A percentile compares a stretch with the other conserved stretches of the same genome.
Conservation (phyloP, 805 yeast species). For the Myxozyma kluyveri region DNA sequence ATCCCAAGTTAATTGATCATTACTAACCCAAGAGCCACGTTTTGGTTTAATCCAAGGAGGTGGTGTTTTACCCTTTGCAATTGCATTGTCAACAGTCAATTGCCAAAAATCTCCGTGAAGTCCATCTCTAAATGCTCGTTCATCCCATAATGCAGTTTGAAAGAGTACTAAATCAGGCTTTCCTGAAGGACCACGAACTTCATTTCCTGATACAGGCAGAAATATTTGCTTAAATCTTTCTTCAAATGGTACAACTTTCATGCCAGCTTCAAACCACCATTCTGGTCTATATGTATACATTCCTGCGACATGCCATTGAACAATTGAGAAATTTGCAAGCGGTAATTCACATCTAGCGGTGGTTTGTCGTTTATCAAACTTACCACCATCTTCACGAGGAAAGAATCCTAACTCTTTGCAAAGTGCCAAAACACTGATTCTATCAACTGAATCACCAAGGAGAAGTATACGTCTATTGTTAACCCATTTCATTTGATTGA, state of each 20-base stretch:
- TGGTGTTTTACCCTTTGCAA: not conserved
- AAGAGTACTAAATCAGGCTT: constrained; percentile 23
- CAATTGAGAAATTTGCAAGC: constrained; percentile 17
- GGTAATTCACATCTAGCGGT: constrained; percentile 23
- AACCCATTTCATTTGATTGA: constrained; percentile 11
- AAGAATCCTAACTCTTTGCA: constrained; percentile 14
- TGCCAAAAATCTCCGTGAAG: not conserved
- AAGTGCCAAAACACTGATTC: constrained; percentile 4
- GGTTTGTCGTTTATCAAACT: not conserved
- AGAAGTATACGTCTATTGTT: constrained; percentile 15
- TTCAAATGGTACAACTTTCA: constrained; percentile 24
- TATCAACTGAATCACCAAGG: constrained; percentile 27
- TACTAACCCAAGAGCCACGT: not conserved
- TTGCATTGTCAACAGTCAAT: too few relatives aligned
- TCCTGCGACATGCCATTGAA: constrained; percentile 27
- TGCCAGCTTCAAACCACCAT: constrained; percentile 23
- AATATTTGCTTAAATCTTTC: constrained; percentile 19
- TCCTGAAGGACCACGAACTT: constrained; percentile 16
- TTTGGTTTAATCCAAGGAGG: not conserved
- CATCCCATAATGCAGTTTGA: constrained; percentile 28
- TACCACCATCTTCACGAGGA: constrained; percentile 2
- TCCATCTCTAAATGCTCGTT: constrained; percentile 16
- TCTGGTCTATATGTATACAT: constrained; percentile 15
- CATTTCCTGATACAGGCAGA: constrained; percentile 3
- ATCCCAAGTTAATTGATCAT: constrained; percentile 11